Conservation (phyloP, 2,329 filamentous ascomycete genomes). For the Periconia digitata region DNA sequence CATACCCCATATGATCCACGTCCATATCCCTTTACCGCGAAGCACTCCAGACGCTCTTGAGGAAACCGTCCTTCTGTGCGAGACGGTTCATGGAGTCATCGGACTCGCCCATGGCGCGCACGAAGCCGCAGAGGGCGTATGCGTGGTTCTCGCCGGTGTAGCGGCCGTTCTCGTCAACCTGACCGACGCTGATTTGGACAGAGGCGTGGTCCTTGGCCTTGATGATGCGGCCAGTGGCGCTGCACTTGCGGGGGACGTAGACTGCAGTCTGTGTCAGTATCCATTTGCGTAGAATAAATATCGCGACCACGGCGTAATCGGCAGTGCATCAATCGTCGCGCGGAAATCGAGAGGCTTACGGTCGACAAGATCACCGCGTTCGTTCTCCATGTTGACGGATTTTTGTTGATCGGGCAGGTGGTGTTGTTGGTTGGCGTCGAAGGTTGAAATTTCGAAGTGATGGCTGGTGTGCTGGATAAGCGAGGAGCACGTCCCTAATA, state of each 20-base stretch:
- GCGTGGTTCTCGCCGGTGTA: constrained; percentile 96
- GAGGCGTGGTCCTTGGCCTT: constrained; percentile 99
- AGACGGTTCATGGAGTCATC: constrained; percentile 96
- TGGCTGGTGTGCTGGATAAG: too few relatives aligned
- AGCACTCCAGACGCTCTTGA: constrained; percentile 96
- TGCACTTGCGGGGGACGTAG: constrained; percentile 37
- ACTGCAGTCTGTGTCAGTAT: constrained; percentile 13
- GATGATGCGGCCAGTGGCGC: constrained; percentile 55
- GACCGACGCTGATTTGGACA: constrained; percentile 94
- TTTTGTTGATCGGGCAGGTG: constrained; percentile 26
- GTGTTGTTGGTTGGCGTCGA: constrained; percentile 17
- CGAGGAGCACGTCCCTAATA: too few relatives aligned
- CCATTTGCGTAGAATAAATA: not conserved
- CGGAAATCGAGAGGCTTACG: constrained; percentile 37
- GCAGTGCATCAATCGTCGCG: not conserved
- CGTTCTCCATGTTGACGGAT: constrained; percentile 90
- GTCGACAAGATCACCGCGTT: constrained; percentile 99
- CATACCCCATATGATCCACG: constrained; percentile 33
- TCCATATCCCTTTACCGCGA: constrained; percentile 50
- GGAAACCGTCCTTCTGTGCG: constrained; percentile 90
- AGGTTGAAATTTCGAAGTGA: too few relatives aligned
- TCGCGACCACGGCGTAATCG: not conserved
- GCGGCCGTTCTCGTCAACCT: constrained; percentile 91
- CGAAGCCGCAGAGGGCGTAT: constrained; percentile 96
- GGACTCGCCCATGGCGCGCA: constrained; percentile 95